These are phyloP conservation scores for Annulohypoxylon stygium DNA, from an alignment of 495 filamentous ascomycete species.

Conservation along the genomic window DNA sequence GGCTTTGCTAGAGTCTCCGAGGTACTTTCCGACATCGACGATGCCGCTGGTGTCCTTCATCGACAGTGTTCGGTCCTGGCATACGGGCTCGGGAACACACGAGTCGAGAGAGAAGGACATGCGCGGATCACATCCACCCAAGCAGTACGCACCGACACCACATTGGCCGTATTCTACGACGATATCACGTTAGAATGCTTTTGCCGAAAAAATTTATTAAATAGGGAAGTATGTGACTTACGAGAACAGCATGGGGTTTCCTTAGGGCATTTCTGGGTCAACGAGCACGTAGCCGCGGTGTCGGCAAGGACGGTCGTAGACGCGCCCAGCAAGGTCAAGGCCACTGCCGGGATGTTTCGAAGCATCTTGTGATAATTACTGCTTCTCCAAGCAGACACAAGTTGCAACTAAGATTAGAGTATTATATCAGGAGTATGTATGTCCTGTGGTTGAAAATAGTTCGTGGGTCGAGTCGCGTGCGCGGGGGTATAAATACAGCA, in stretches of 20 bases:
- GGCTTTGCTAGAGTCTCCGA: slow-evolving; percentile 79
- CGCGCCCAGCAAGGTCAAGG: slow-evolving; percentile 58
- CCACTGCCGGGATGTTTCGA: slow-evolving; percentile 54
- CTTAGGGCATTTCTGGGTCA: slow-evolving; percentile 78
- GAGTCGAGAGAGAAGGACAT: slow-evolving; percentile 84
- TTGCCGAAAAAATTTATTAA: slow-evolving; percentile 6
- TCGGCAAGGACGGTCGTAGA: slow-evolving; percentile 53
- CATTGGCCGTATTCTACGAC: slow-evolving; percentile 90
- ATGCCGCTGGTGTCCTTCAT: slow-evolving; percentile 78
- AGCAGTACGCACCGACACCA: slow-evolving; percentile 92
- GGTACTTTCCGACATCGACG: slow-evolving; percentile 78
- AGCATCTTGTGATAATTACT: slow-evolving; percentile 48
- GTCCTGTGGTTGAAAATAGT: slow-evolving; percentile 15
- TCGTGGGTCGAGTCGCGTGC: slow-evolving; percentile 28
- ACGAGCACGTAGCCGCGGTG: slow-evolving; percentile 50
- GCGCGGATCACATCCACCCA: slow-evolving; percentile 93
- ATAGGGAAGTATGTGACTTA: slow-evolving; percentile 60
- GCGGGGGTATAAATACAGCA: slow-evolving; percentile 29
- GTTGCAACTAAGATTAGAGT: slow-evolving; percentile 31
- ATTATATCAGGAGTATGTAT: slow-evolving; percentile 36
- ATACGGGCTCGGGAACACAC: slow-evolving; percentile 88
- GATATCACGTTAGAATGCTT: slow-evolving; percentile 43
- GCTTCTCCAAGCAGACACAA: slow-evolving; percentile 21
- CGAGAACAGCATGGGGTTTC: slow-evolving; percentile 90
- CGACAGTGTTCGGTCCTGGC: slow-evolving; percentile 77